These are phyloP conservation scores for Entrophospora sp. DNA, from an alignment of 192 early-diverging fungal genomes.

Conservation along the genomic window DNA sequence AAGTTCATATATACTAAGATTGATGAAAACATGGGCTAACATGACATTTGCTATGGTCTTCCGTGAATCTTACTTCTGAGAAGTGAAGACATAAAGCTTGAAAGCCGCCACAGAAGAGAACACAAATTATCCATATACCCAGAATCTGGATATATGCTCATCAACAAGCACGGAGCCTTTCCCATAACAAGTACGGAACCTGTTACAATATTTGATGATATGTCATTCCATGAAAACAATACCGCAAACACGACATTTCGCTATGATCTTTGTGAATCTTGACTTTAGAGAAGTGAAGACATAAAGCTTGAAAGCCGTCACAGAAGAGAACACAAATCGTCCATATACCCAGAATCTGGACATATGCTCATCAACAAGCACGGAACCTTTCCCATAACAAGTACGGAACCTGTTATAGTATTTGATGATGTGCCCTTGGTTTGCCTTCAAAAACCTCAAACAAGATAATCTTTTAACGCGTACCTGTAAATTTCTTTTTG, in stretches of 20 bases:
- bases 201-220: not conserved
- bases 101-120: not conserved
- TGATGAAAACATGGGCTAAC: conserved; percentile 10
- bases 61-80: conserved; percentile 4
- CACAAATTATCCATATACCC: not conserved
- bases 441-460: not conserved
- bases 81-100: conserved; percentile 13
- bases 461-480: conserved; percentile 3
- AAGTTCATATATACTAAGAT: not conserved
- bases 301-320: not conserved
- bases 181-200: conserved; percentile 9
- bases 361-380: not conserved
- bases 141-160: not conserved
- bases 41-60: conserved; percentile 4
- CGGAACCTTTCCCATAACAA: conserved; percentile 17
- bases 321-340: conserved; percentile 7
- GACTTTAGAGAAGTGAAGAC: conserved; percentile 9
- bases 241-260: not conserved
- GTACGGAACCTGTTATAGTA: conserved; percentile 5
- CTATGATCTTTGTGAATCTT: not conserved
- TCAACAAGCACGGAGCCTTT: conserved; percentile 12
- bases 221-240: not conserved
- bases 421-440: conserved; percentile 3
- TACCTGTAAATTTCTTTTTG: not conserved
- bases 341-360: not conserved